These are phyloP conservation scores for Houttuynia cordata DNA, from an alignment of 164 flowering plant genomes.

Conservation along the genomic window DNA sequence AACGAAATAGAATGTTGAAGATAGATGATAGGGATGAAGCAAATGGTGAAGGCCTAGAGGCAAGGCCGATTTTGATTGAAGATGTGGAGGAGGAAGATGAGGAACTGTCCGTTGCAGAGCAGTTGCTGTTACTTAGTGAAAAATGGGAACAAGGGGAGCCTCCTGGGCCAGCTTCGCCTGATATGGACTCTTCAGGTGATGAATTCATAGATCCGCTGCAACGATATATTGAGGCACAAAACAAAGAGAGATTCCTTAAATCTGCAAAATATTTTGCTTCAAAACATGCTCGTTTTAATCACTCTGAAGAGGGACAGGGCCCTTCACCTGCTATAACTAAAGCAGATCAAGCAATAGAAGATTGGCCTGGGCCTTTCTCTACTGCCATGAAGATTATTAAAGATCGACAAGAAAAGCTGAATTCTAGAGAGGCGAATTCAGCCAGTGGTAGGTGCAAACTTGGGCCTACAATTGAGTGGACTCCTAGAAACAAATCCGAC, in stretches of 20 bases:
- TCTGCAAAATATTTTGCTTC: slow-evolving; percentile 37
- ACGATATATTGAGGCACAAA: not conserved
- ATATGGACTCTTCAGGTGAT: slow-evolving; percentile 1
- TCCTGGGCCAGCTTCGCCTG: slow-evolving; percentile 19
- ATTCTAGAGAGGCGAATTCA: slow-evolving; percentile 5
- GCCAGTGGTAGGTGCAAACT: slow-evolving; percentile 3
- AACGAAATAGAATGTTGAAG: not conserved
- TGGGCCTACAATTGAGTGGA: slow-evolving; percentile 31
- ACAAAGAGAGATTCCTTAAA: slow-evolving; percentile 19
- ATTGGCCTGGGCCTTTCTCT: slow-evolving; percentile 96
- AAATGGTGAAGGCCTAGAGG: too few relatives aligned
- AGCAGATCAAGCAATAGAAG: slow-evolving; percentile 28
- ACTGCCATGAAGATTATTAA: slow-evolving; percentile 73
- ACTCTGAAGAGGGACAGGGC: slow-evolving; percentile 18
- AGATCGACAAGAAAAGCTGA: slow-evolving; percentile 30
- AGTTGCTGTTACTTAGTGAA: not conserved
- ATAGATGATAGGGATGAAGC: too few relatives aligned
- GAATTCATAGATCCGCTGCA: not conserved
- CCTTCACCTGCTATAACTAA: slow-evolving; percentile 6
- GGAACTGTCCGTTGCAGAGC: not conserved
- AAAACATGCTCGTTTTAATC: slow-evolving; percentile 38
- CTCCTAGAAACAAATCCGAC: slow-evolving; percentile 22
- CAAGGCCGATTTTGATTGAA: too few relatives aligned
- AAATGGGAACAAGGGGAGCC: slow-evolving; percentile 22
- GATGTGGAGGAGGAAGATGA: not conserved